Base-by-base conservation (phyloP, 805 yeast genomes). In the Candida saitoana region DNA sequence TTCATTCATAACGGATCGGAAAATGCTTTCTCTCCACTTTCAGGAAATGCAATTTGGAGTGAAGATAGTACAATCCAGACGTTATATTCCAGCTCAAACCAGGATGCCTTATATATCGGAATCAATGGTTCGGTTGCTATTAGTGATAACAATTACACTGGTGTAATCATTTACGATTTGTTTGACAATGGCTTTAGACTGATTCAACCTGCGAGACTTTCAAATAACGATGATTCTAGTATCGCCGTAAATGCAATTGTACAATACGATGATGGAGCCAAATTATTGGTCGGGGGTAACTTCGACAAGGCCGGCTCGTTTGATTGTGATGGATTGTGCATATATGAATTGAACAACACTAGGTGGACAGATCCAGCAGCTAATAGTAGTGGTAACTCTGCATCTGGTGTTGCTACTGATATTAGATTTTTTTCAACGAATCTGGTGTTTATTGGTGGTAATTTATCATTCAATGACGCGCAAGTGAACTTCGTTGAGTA, bases 211-310 rank as follows among this genome's bases (percentile, higher is more conserved):
- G 73, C 80, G 0, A 56, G 59, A 14, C 56, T 80, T 18, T 58
- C 74, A 2, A 57, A 67, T 8, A 62, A 65, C 3, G 62, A 66
- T n/a, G 53, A 57, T 5, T 67, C 68, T 11, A 58, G 77, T 1
- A 58, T 67, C 16, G 36, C 47, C 8, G 62, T 70, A n/a, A 67
- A 63, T 42, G 50, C 70, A 4, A 51, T 70, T 41, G 71, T 57
- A 3, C 54, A 58, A 27, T 60, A 62, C 44, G 70, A 65, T 34
- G 51, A 54, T 18, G 55, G 50, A 4, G 48, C 55, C n/a, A 50
- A 55, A 39, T 61, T 88, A 19, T 67, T 82, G 22, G 86, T 86
- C 9, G 96, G 85, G 31, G 96, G 97, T 18, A 69, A 74, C 34
- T 88, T 86, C 56, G 73, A 70, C 16, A 57, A 68, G 16, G 81